Conservation (phyloP, 1,139 yeast species). For the Geotrichum macrosporum region DNA sequence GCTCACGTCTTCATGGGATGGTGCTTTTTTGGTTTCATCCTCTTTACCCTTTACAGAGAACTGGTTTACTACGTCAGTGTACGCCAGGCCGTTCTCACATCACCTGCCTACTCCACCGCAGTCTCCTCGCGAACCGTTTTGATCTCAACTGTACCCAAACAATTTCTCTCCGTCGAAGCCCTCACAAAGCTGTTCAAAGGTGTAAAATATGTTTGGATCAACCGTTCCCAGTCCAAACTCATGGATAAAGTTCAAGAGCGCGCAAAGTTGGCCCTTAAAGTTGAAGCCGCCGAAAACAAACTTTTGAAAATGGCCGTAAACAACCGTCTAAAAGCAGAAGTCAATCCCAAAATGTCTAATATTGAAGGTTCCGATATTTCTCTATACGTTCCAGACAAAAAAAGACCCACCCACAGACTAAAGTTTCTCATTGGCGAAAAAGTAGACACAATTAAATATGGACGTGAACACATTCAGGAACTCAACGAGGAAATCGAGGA, state of each 20-base stretch:
- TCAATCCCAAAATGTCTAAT: slow-evolving; percentile 22
- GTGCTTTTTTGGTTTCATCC: slow-evolving; percentile 65
- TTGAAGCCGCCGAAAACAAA: slow-evolving; percentile 69
- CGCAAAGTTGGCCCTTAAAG: slow-evolving; percentile 52
- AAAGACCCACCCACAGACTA: slow-evolving; percentile 67
- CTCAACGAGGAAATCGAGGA: slow-evolving; percentile 61
- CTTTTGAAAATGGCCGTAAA: slow-evolving; percentile 59
- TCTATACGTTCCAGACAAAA: slow-evolving; percentile 67
- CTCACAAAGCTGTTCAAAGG: slow-evolving; percentile 59
- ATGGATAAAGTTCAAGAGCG: slow-evolving; percentile 58
- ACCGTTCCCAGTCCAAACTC: slow-evolving; percentile 62
- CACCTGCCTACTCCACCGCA: slow-evolving; percentile 71
- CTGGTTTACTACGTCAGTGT: slow-evolving; percentile 72
- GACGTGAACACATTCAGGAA: slow-evolving; percentile 60
- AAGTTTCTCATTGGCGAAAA: slow-evolving; percentile 72
- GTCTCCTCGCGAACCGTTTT: slow-evolving; percentile 75
- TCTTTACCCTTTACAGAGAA: slow-evolving; percentile 76
- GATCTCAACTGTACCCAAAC: slow-evolving; percentile 74
- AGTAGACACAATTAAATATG: slow-evolving; percentile 76
- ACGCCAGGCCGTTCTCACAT: slow-evolving; percentile 73
- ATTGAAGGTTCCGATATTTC: slow-evolving; percentile 50
- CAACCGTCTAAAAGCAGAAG: slow-evolving; percentile 54
- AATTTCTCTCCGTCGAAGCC: slow-evolving; percentile 58
- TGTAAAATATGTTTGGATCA: slow-evolving; percentile 68
- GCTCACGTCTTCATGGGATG: slow-evolving; percentile 85